Percentiles rank a stretch among this genome's conserved stretches.
Conservation (phyloP, 331 rosid genomes). For the Saraca asoca region DNA sequence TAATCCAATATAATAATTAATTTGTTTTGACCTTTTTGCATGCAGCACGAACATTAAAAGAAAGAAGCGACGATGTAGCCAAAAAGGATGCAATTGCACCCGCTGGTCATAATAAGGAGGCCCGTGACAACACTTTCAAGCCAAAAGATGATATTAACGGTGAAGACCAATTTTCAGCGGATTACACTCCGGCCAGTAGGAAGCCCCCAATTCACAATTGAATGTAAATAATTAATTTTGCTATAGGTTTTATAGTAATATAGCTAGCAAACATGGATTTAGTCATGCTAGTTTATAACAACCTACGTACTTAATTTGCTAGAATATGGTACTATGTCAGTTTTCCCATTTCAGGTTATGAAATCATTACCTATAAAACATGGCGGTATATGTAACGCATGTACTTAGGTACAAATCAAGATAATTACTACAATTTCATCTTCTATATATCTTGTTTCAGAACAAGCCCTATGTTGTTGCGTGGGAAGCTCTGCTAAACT, state of each 20-base stretch:
- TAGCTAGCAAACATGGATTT: neutral
- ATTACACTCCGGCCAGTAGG: slow-evolving; percentile 72
- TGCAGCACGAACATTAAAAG: slow-evolving; percentile 54
- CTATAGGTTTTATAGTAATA: slow-evolving; percentile 26
- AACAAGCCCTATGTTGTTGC: too few relatives aligned
- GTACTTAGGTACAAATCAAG: too few relatives aligned
- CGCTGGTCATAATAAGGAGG: slow-evolving; percentile 22
- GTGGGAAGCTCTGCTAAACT: too few relatives aligned
- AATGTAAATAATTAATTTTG: slow-evolving; percentile 1
- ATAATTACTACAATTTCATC: too few relatives aligned
- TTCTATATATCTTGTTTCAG: too few relatives aligned
- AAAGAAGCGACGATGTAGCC: slow-evolving; percentile 18
- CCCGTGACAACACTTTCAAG: slow-evolving; percentile 30
- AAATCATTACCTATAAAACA: too few relatives aligned
- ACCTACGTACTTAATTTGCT: too few relatives aligned
- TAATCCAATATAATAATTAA: neutral
- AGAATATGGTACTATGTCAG: too few relatives aligned
- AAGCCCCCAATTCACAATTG: slow-evolving; percentile 89
- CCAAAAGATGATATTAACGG: slow-evolving; percentile 39
- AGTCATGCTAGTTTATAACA: neutral
- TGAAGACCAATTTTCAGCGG: slow-evolving; percentile 58
- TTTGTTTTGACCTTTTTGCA: slow-evolving; percentile 6
- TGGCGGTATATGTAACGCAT: too few relatives aligned
- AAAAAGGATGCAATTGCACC: slow-evolving; percentile 13
- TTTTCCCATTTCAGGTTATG: too few relatives aligned